Conservation (phyloP, 2,329 filamentous ascomycete species). For the Biscogniauxia sp. region DNA sequence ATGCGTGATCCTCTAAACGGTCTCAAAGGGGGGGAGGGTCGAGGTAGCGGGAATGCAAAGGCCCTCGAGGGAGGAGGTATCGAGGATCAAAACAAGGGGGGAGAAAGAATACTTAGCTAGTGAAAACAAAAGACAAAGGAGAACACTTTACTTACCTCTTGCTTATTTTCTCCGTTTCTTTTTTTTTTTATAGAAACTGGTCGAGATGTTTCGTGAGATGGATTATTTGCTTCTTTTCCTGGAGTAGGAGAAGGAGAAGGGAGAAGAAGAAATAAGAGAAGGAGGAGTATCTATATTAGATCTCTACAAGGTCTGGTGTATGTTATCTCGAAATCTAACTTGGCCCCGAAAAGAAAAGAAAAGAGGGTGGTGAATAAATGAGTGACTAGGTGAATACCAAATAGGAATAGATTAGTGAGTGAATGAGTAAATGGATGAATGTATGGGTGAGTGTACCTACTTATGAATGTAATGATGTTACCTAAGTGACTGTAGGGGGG, state of each 20-base stretch:
- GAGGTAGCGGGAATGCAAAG: conserved; percentile 25
- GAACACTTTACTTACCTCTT: neutral
- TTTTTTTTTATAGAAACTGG: too few species aligned
- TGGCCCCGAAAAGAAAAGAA: too few species aligned
- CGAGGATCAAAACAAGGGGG: conserved; percentile 19
- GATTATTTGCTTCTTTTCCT: neutral
- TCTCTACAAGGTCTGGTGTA: too few species aligned
- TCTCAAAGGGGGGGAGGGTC: conserved; percentile 10
- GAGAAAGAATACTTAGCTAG: neutral
- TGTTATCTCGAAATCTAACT: too few species aligned
- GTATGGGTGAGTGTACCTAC: too few species aligned
- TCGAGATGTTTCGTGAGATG: neutral
- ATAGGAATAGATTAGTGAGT: neutral
- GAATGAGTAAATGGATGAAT: neutral
- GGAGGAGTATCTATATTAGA: conserved; percentile 1
- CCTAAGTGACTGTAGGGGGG: too few species aligned
- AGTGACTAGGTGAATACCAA: too few species aligned
- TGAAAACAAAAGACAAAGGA: neutral
- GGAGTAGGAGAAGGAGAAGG: conserved; percentile 6
- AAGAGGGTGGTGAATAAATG: too few species aligned
- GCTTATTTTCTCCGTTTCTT: too few species aligned
- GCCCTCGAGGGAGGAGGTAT: conserved; percentile 18
- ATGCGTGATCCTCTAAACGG: conserved; percentile 17
- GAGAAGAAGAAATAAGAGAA: too few species aligned
- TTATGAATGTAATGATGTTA: too few species aligned